A percentile compares a stretch with the other conserved stretches of the same genome.
These are phyloP conservation scores for Aureobasidium zeae DNA, from an alignment of 2,329 filamentous ascomycete genomes.

Conservation along the genomic window DNA sequence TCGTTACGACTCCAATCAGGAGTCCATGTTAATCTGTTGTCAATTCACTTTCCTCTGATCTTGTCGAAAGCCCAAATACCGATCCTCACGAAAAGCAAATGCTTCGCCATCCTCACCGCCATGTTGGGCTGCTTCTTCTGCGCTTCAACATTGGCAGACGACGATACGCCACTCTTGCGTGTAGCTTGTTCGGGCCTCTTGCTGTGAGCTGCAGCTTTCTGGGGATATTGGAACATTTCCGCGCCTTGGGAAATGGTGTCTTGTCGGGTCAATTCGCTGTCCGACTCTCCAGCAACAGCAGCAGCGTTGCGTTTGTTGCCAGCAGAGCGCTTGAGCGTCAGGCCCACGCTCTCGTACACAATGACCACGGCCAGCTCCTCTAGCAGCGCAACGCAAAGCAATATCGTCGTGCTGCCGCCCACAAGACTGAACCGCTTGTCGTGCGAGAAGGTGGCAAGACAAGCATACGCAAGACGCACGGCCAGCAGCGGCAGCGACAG, in stretches of 20 bases:
- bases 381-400: background rate
- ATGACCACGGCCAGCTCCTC: background rate
- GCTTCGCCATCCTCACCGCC: background rate
- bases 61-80: background rate
- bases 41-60: background rate
- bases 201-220: too few species aligned
- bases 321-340: background rate
- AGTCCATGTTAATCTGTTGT: too few species aligned
- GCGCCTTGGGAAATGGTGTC: background rate
- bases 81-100: background rate
- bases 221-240: background rate
- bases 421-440: slow-evolving; percentile 13
- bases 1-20: background rate
- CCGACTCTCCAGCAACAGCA: too few species aligned
- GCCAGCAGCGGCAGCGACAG: slow-evolving; percentile 23
- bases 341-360: background rate
- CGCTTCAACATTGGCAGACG: background rate
- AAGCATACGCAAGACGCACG: slow-evolving; percentile 30
- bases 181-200: too few species aligned
- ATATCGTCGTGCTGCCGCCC: background rate
- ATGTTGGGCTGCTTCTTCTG: background rate
- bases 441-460: slow-evolving; percentile 19
- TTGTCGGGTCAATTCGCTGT: too few species aligned
- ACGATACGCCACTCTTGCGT: background rate
- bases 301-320: background rate